A percentile compares a stretch with the other conserved stretches of the same genome.
Conservation (phyloP, 2,329 filamentous ascomycete genomes). For the Sporothrix luriei region DNA sequence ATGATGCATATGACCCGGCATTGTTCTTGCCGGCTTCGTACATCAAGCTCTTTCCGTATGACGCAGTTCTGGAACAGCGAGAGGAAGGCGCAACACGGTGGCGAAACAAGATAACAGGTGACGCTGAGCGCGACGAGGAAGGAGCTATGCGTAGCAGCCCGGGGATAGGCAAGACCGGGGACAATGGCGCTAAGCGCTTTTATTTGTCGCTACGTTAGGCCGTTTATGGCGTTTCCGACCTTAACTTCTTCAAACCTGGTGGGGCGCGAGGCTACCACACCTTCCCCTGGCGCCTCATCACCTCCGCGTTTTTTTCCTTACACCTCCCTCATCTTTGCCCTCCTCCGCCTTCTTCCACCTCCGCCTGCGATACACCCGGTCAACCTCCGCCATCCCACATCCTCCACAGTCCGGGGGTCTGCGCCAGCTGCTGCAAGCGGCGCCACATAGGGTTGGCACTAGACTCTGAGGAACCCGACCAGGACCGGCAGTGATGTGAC, state of each 20-base stretch:
- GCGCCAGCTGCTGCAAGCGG: constrained; percentile 8
- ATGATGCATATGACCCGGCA: too few relatives aligned
- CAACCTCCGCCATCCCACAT: constrained; percentile 14
- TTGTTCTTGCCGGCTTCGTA: neutral
- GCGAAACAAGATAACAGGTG: neutral
- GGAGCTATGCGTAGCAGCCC: neutral
- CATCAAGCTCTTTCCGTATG: neutral
- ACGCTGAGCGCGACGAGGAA: neutral
- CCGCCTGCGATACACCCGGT: neutral
- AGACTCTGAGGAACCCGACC: neutral
- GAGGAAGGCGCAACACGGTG: neutral
- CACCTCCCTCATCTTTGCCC: neutral
- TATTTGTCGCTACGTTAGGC: neutral
- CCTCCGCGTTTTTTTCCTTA: neutral
- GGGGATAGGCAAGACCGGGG: neutral
- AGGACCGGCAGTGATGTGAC: constrained; percentile 12
- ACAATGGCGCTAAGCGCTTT: neutral
- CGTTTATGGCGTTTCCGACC: neutral
- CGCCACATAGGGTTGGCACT: neutral
- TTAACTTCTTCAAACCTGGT: constrained; percentile 1
- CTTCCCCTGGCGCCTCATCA: constrained; percentile 1
- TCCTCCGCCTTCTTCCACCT: neutral
- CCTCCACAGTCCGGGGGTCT: constrained; percentile 18
- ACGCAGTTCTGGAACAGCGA: neutral
- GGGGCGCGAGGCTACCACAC: constrained; percentile 13